These are phyloP conservation scores for Botryosphaeria dothidea DNA, from an alignment of 2,329 filamentous ascomycete genomes.

Conservation along the genomic window DNA sequence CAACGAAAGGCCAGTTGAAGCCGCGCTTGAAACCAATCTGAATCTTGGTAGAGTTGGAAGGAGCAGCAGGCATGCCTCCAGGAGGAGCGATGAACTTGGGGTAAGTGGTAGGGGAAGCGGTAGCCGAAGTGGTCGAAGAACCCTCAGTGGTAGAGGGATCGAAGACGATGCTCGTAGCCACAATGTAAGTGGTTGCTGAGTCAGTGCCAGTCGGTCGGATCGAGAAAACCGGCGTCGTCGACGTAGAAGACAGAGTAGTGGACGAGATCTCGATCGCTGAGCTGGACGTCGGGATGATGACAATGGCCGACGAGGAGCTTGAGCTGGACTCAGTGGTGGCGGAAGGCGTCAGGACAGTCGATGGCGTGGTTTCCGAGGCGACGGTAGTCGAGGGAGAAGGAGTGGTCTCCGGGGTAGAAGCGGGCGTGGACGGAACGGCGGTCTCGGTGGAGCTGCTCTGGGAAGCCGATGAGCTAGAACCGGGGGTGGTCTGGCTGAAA, in stretches of 20 bases:
- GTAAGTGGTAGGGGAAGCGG: conserved; percentile 9
- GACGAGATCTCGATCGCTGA: conserved; percentile 14
- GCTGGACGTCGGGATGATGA: not conserved
- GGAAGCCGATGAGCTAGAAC: not conserved
- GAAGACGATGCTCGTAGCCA: conserved; percentile 64
- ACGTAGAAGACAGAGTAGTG: conserved; percentile 25
- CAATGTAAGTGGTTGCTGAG: conserved; percentile 47
- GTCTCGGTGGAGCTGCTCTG: not conserved
- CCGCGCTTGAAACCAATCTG: conserved; percentile 82
- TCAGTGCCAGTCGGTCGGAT: conserved; percentile 50
- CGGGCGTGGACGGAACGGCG: not conserved
- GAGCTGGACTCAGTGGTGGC: conserved; percentile 2
- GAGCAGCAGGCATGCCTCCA: conserved; percentile 56
- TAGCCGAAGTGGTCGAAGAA: conserved; percentile 42
- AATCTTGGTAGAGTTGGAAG: conserved; percentile 68
- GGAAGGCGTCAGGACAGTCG: conserved; percentile 1
- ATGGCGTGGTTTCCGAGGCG: not conserved
- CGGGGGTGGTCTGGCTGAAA: not conserved
- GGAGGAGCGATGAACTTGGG: conserved; percentile 70
- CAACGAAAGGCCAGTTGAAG: conserved; percentile 84
- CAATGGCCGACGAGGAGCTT: not conserved
- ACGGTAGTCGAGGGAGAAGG: not conserved
- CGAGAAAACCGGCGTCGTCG: conserved; percentile 38
- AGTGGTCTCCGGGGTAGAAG: not conserved
- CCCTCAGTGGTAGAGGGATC: conserved; percentile 50